phyloP scores from a whole-genome alignment of 352 stramenopile species.

The Globisporangium paroecandrum region DNA sequence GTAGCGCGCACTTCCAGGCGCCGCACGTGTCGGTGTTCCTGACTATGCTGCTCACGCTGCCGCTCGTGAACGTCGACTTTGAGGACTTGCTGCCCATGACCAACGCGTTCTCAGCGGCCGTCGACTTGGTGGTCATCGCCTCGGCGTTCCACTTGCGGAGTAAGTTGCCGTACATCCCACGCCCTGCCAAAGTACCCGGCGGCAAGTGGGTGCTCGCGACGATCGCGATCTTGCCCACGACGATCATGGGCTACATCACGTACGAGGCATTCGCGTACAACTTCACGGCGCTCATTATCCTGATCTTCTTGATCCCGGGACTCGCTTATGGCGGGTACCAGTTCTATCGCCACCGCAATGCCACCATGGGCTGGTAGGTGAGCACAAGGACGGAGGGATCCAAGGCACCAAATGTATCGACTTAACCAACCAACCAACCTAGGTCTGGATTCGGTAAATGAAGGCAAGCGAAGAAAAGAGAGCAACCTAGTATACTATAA shows the following conservation, averaged over 20 bases:
- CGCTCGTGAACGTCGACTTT: constrained; percentile 56
- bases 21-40: constrained; percentile 34
- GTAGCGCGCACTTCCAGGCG: constrained; percentile 30
- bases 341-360: constrained; percentile 14
- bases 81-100: constrained; percentile 79
- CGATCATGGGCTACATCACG: constrained; percentile 50
- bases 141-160: constrained; percentile 87
- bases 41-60: constrained; percentile 35
- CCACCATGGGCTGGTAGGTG: constrained; percentile 14
- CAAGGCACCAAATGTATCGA: no score
- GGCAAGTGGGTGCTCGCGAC: constrained; percentile 32
- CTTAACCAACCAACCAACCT: no score
- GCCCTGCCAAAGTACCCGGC: constrained; percentile 53
- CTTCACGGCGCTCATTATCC: constrained; percentile 31
- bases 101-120: constrained; percentile 87
- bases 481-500: no score
- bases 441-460: no score
- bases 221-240: constrained; percentile 33
- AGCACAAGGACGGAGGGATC: background rate
- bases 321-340: constrained; percentile 18
- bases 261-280: constrained; percentile 34
- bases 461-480: no score
- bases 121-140: constrained; percentile 88
- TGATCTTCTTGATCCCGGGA: constrained; percentile 34
- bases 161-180: constrained; percentile 60